Conservation (phyloP, 108 stramenopile genomes). For the Nannochloropsis salina region DNA sequence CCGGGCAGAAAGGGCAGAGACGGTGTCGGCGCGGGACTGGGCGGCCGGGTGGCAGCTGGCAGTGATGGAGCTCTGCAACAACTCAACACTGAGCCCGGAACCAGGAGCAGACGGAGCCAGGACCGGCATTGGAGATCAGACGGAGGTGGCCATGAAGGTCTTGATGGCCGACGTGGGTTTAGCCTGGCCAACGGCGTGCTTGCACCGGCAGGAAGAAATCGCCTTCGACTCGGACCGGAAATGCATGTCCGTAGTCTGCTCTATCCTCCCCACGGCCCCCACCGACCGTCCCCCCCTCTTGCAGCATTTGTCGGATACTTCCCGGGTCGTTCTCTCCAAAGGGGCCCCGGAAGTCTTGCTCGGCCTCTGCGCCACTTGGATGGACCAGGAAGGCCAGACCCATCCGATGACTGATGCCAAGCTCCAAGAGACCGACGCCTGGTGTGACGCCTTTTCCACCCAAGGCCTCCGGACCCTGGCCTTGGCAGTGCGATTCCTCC, state of each 20-base stretch:
- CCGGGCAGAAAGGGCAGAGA: neutral
- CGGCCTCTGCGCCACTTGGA: neutral
- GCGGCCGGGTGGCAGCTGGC: neutral
- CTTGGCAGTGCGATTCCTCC: neutral
- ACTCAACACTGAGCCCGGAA: neutral
- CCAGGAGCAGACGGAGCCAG: neutral
- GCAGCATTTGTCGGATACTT: neutral
- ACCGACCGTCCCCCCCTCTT: neutral
- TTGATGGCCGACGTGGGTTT: neutral
- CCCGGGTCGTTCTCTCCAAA: constrained; percentile 1
- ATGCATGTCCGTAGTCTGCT: neutral
- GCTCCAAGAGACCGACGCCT: neutral
- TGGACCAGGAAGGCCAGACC: neutral
- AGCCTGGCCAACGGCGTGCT: neutral
- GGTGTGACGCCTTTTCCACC: neutral
- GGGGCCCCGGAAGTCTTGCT: constrained; percentile 10
- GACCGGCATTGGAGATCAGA: neutral
- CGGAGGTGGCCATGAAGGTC: neutral
- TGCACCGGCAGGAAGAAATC: neutral
- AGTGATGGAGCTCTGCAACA: neutral
- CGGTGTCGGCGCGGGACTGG: neutral
- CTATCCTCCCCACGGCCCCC: neutral
- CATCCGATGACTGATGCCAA: neutral
- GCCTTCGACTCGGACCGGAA: constrained; percentile 11
- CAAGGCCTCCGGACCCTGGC: constrained; percentile 3